Base-by-base conservation (phyloP, 331 rosid species). In the Erythrophleum ivorense region DNA sequence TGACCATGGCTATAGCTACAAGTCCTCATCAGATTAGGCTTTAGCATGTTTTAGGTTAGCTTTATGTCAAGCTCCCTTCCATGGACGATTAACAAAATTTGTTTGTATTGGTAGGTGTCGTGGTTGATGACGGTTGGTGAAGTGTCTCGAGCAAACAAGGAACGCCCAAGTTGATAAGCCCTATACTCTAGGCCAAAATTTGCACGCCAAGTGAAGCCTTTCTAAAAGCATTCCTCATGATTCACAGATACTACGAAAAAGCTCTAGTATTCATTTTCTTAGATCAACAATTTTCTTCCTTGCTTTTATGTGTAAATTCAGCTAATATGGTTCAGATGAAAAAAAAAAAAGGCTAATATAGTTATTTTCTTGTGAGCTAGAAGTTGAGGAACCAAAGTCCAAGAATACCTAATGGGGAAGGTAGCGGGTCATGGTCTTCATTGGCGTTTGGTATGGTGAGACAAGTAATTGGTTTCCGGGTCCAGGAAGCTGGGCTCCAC, bases 191-290 rank as follows among this genome's bases (percentile, higher is more conserved):
- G 48, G 60, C 87, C 82, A 80, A 68, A 55, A 85, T 90, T 79
- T 66, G 88, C 84, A 87, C 85, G 79, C 83, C 75, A 83, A 70
- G 87, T 64, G 50, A 38, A 78, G 76, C 86, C 65, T 76, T 40
- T 63, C 63, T 31, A 58, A 71, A 59, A 80, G 80, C 54, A 62
- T 77, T 62, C 75, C 68, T 34, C 14, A 46, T 73, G 10, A 31
- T 48, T 48, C 52, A 48, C 1, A 9, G 3, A 48, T 13, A 48
- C 52, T 1, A 9, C 14, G 0, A 2, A 52, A 68, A 59, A 78
- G 78, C 46, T 55, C 78, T 70, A 46, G 12, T 46, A 46, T 46
- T 46, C 29, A 4, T 55, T 55, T n/a, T 55, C 24, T 36, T 2
- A 36, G 40, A 36, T 36, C 40, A 36, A 36, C 40, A 36, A 36